These are phyloP conservation scores for Fraxinus ornus DNA, from an alignment of 305 asterid species.

Conservation along the genomic window DNA sequence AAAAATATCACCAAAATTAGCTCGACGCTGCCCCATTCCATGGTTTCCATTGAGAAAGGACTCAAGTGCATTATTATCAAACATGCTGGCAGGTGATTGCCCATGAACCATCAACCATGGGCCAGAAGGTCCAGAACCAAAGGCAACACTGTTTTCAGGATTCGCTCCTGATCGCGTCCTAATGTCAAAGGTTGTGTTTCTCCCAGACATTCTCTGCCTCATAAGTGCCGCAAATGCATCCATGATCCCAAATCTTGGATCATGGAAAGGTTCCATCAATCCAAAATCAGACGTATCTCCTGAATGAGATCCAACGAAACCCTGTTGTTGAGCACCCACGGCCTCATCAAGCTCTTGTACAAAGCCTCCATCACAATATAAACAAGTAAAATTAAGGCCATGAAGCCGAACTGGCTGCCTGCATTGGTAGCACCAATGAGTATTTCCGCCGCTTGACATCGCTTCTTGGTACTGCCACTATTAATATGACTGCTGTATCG, in stretches of 20 bases:
- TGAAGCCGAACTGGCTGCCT: conserved; percentile 55
- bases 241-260: conserved; percentile 65
- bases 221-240: conserved; percentile 70
- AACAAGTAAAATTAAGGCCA: conserved; percentile 49
- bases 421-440: conserved; percentile 96
- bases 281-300: conserved; percentile 41
- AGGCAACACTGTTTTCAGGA: conserved; percentile 40
- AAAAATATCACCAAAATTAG: conserved; percentile 56
- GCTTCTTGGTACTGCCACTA: conserved; percentile 7
- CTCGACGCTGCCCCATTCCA: conserved; percentile 56
- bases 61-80: conserved; percentile 53
- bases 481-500: neutral
- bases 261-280: conserved; percentile 50
- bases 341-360: conserved; percentile 79
- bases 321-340: conserved; percentile 25
- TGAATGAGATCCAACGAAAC: conserved; percentile 28
- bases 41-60: conserved; percentile 50
- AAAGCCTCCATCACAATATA: conserved; percentile 75
- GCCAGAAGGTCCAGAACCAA: conserved; percentile 48
- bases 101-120: conserved; percentile 66
- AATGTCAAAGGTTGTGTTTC: conserved; percentile 63
- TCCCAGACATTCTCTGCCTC: conserved; percentile 80
- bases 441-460: conserved; percentile 80
- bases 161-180: conserved; percentile 54
- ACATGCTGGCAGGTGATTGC: conserved; percentile 45